A percentile compares a stretch with the other conserved stretches of the same genome.
phyloP scores from a whole-genome alignment of 2,329 filamentous ascomycete species.

The Fusarium cyanostomum region DNA sequence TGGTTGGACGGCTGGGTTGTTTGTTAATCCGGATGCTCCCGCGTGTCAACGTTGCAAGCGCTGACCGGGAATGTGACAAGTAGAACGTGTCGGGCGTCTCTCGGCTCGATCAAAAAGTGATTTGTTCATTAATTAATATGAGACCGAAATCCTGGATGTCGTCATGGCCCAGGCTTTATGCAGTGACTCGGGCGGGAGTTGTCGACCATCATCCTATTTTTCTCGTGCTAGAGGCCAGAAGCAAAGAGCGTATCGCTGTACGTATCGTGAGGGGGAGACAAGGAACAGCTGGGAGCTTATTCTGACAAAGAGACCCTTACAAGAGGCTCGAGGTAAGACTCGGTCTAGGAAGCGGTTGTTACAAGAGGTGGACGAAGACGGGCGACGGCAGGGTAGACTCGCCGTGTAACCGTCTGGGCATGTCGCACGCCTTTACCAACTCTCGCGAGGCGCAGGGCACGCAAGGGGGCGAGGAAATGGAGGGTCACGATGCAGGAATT shows the following conservation, averaged over 20 bases:
- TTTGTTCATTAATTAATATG: neutral
- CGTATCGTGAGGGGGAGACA: neutral
- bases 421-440: conserved; percentile 17
- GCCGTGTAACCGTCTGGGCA: neutral
- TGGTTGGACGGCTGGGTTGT: neutral
- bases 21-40: conserved; percentile 1
- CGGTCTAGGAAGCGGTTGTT: conserved; percentile 1
- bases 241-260: neutral
- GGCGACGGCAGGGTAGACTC: conserved; percentile 4
- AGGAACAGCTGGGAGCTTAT: neutral
- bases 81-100: neutral
- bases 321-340: neutral
- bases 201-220: neutral
- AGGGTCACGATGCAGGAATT: conserved; percentile 29
- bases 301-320: neutral
- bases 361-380: conserved; percentile 9
- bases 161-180: neutral
- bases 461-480: conserved; percentile 17
- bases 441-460: conserved; percentile 22
- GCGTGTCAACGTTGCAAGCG: neutral
- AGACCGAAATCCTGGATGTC: neutral
- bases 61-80: neutral
- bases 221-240: neutral
- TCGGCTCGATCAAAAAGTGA: neutral
- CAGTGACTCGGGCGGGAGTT: neutral